phyloP scores from a whole-genome alignment of 2,329 filamentous ascomycete genomes.

The Trichoderma sp. region DNA sequence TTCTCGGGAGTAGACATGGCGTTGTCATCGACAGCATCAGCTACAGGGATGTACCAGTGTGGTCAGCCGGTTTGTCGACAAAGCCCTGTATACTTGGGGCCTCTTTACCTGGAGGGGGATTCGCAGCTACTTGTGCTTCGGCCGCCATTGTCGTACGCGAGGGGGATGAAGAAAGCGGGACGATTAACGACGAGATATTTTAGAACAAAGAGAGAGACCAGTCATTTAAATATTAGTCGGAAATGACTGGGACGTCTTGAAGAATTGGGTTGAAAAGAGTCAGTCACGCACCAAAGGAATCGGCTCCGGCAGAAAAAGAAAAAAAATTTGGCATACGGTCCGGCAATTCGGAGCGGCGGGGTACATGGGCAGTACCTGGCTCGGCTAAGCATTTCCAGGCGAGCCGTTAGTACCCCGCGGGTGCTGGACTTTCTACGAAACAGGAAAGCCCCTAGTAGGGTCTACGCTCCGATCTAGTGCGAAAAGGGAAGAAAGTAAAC shows the following conservation, averaged over 20 bases:
- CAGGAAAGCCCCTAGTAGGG: slow-evolving; percentile 14
- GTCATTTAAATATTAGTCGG: slow-evolving; percentile 35
- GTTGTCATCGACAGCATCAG: slow-evolving; percentile 32
- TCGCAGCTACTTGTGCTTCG: slow-evolving; percentile 34
- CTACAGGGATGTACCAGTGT: slow-evolving; percentile 23
- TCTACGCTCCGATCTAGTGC: slow-evolving; percentile 30
- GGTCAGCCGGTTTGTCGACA: slow-evolving; percentile 19
- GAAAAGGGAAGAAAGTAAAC: slow-evolving; percentile 38
- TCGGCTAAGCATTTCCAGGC: background rate
- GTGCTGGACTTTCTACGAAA: slow-evolving; percentile 6
- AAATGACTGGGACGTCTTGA: slow-evolving; percentile 30
- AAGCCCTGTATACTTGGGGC: slow-evolving; percentile 10
- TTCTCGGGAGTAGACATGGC: slow-evolving; percentile 30
- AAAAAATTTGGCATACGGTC: slow-evolving; percentile 38
- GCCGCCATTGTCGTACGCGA: slow-evolving; percentile 37
- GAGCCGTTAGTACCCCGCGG: slow-evolving; percentile 15
- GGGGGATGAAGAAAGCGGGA: slow-evolving; percentile 21
- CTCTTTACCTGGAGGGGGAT: slow-evolving; percentile 30
- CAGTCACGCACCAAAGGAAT: slow-evolving; percentile 27
- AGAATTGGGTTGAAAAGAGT: slow-evolving; percentile 22
- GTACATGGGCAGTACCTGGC: slow-evolving; percentile 16
- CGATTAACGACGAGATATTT: slow-evolving; percentile 29
- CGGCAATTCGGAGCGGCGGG: slow-evolving; percentile 30
- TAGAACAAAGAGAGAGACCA: slow-evolving; percentile 29
- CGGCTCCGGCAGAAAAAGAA: slow-evolving; percentile 32